These are phyloP conservation scores for Lactuca sativa DNA, from an alignment of 129 eudicot genomes.

Conservation along the genomic window DNA sequence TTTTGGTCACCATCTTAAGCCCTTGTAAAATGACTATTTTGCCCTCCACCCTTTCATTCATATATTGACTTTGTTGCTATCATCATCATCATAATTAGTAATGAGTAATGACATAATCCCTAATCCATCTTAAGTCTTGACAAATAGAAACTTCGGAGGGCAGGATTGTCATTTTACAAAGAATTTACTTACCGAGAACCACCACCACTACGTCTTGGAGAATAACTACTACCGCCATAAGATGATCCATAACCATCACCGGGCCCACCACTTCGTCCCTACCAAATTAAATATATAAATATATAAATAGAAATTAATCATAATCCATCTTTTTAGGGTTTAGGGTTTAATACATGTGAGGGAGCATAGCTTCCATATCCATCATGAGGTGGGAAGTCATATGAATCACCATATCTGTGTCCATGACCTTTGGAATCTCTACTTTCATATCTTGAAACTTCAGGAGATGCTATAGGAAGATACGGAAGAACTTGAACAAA, in stretches of 20 bases:
- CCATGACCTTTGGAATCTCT: slow-evolving; percentile 61
- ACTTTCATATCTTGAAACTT: slow-evolving; percentile 53
- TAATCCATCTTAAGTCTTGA: too few species aligned
- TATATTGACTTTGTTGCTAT: too few species aligned
- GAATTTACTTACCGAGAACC: slow-evolving; percentile 56
- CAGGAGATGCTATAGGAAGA: slow-evolving; percentile 57
- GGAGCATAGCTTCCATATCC: slow-evolving; percentile 52
- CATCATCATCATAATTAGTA: too few species aligned
- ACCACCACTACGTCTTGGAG: slow-evolving; percentile 66
- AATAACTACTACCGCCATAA: slow-evolving; percentile 40
- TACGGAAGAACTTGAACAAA: slow-evolving; percentile 80
- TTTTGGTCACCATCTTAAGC: too few species aligned
- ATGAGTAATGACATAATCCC: too few species aligned
- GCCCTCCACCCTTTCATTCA: too few species aligned
- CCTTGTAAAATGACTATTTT: too few species aligned
- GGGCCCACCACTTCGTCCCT: slow-evolving; percentile 43
- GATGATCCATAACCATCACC: slow-evolving; percentile 51
- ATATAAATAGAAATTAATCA: too few species aligned
- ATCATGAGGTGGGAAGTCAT: slow-evolving; percentile 54
- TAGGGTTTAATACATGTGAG: slow-evolving; percentile 41
- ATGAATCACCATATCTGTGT: slow-evolving; percentile 63
- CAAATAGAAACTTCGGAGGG: not conserved
- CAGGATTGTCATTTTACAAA: not conserved
- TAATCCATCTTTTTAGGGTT: too few species aligned
- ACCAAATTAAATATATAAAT: slow-evolving; percentile 15